Evolutionary conservation across 1,139 yeast species (phyloP).

Genomic region (Cylindricascospora bacillispora): DNA sequence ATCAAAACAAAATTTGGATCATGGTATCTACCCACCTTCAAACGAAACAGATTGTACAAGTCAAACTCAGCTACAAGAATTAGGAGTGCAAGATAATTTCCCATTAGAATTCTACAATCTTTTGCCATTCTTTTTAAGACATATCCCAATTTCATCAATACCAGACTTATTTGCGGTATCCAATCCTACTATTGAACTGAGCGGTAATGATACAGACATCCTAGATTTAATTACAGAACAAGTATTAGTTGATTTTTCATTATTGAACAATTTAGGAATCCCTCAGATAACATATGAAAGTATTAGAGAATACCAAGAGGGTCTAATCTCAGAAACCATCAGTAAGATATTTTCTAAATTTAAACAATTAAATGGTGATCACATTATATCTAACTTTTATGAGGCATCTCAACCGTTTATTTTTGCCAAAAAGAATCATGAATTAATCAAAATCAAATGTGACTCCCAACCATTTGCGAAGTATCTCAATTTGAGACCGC

Average conservation of each 20-base stretch:
- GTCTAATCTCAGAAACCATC: constrained; percentile 15
- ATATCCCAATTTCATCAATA: constrained; percentile 46
- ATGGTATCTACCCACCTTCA: neutral
- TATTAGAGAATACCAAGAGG: constrained; percentile 10
- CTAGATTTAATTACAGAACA: constrained; percentile 30
- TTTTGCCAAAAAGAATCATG: constrained; percentile 21
- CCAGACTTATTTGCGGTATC: constrained; percentile 36
- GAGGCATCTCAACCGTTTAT: constrained; percentile 20
- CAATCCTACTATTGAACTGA: constrained; percentile 17
- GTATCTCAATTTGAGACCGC: constrained; percentile 41
- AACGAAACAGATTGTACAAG: neutral
- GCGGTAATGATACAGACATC: constrained; percentile 14
- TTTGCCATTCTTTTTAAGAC: constrained; percentile 50
- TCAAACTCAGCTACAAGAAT: constrained; percentile 4
- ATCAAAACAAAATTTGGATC: neutral
- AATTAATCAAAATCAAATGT: constrained; percentile 19
- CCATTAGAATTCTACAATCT: constrained; percentile 31
- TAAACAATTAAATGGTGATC: constrained; percentile 16
- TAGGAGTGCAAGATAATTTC: constrained; percentile 3
- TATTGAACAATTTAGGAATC: constrained; percentile 16
- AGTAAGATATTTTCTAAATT: constrained; percentile 13
- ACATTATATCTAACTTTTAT: constrained; percentile 16
- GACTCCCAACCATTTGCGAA: constrained; percentile 20
- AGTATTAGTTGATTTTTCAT: constrained; percentile 33
- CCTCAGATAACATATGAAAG: constrained; percentile 14